phyloP scores from a whole-genome alignment of 2,329 filamentous ascomycete genomes.

The Monosporascus sp. region DNA sequence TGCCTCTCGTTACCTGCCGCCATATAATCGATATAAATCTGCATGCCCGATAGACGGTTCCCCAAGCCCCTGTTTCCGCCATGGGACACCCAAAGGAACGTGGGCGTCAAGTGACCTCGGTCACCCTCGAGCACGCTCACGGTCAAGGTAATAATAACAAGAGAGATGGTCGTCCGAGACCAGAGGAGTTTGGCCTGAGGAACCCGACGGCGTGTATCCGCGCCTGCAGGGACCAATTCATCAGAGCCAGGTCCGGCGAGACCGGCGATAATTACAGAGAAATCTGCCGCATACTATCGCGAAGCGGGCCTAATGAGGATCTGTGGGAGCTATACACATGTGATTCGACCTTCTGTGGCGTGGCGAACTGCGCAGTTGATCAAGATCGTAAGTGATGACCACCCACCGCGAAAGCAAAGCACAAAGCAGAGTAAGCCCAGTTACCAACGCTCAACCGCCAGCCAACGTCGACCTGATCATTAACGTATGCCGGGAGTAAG shows the following conservation, averaged over 20 bases:
- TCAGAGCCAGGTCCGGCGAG: constrained; percentile 6
- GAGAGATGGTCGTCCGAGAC: background rate
- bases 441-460: constrained; percentile 17
- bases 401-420: background rate
- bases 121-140: background rate
- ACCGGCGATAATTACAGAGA: constrained; percentile 10
- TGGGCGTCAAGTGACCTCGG: background rate
- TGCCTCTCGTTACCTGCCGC: constrained; percentile 17
- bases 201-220: constrained; percentile 16
- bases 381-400: constrained; percentile 39
- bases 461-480: constrained; percentile 48
- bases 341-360: constrained; percentile 44
- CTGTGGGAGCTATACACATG: constrained; percentile 47
- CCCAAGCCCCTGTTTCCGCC: constrained; percentile 1
- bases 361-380: constrained; percentile 27
- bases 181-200: constrained; percentile 7
- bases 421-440: background rate
- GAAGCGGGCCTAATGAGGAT: constrained; percentile 17
- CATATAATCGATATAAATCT: constrained; percentile 12
- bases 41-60: constrained; percentile 11
- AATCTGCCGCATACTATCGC: constrained; percentile 18
- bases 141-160: background rate
- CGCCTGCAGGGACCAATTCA: constrained; percentile 17
- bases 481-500: constrained; percentile 45
- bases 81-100: constrained; percentile 9